Conservation (phyloP, 2,329 filamentous ascomycete species). For the Sporothrix brunneoviolacea region DNA sequence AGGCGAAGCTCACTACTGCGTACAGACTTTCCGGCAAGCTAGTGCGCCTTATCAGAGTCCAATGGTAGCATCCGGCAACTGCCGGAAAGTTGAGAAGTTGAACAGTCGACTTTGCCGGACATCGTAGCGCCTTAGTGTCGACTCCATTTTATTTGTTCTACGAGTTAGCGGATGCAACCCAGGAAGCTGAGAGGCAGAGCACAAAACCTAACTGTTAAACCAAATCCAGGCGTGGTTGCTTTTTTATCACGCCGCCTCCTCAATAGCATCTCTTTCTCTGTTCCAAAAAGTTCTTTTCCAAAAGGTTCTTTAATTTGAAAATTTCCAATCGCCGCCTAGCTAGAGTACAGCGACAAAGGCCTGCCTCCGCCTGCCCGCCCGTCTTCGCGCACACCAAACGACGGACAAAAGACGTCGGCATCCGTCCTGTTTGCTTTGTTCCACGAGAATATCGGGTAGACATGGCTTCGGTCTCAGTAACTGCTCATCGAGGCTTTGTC, state of each 20-base stretch:
- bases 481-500: conserved; percentile 3
- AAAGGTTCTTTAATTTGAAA: no score
- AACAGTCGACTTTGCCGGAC: neutral
- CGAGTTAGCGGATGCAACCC: neutral
- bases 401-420: no score
- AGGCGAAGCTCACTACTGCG: neutral
- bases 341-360: no score
- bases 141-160: neutral
- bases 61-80: neutral
- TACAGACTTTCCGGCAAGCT: neutral
- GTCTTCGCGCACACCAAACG: no score
- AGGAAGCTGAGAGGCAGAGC: neutral
- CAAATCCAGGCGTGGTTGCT: neutral
- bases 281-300: neutral
- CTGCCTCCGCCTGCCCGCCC: no score
- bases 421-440: neutral
- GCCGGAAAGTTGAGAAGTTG: neutral
- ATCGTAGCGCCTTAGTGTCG: neutral
- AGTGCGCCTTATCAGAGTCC: neutral
- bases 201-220: neutral
- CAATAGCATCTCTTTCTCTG: neutral
- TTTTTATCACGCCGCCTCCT: neutral
- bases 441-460: conserved; percentile 4
- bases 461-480: conserved; percentile 17
- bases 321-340: no score